These are phyloP conservation scores for Claviceps monticola DNA, from an alignment of 2,329 filamentous ascomycete genomes.

Conservation along the genomic window DNA sequence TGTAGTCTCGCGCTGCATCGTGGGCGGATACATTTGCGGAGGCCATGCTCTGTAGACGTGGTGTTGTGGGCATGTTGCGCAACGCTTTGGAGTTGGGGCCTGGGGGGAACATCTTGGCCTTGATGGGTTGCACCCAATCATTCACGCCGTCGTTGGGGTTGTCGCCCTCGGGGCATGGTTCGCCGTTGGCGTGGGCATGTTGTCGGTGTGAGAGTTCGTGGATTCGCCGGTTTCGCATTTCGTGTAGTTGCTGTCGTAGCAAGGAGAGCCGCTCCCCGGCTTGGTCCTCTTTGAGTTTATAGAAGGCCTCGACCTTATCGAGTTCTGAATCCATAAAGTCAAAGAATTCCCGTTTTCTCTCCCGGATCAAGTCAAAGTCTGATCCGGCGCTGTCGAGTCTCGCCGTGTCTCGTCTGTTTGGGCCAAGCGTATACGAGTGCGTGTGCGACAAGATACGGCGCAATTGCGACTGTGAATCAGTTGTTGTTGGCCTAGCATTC, in stretches of 20 bases:
- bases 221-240: conserved; percentile 76
- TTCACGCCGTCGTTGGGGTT: conserved; percentile 16
- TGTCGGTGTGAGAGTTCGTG: conserved; percentile 47
- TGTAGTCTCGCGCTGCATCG: conserved; percentile 34
- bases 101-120: conserved; percentile 37
- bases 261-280: conserved; percentile 57
- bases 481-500: conserved; percentile 1
- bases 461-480: conserved; percentile 17
- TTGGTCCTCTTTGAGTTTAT: conserved; percentile 75
- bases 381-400: conserved; percentile 30
- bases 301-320: conserved; percentile 85
- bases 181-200: conserved; percentile 15
- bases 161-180: conserved; percentile 11
- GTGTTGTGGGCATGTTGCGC: conserved; percentile 38
- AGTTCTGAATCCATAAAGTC: conserved; percentile 71
- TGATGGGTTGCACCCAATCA: conserved; percentile 39
- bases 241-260: conserved; percentile 74
- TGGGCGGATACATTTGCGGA: conserved; percentile 10
- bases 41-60: conserved; percentile 18
- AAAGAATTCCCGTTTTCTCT: conserved; percentile 74
- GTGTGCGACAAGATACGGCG: conserved; percentile 23
- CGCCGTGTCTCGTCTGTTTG: conserved; percentile 7
- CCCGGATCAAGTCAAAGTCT: conserved; percentile 48
- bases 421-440: not conserved
- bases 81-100: conserved; percentile 49